Base-by-base conservation (phyloP, 140 eudicot genomes). In the Cichorium intybus region DNA sequence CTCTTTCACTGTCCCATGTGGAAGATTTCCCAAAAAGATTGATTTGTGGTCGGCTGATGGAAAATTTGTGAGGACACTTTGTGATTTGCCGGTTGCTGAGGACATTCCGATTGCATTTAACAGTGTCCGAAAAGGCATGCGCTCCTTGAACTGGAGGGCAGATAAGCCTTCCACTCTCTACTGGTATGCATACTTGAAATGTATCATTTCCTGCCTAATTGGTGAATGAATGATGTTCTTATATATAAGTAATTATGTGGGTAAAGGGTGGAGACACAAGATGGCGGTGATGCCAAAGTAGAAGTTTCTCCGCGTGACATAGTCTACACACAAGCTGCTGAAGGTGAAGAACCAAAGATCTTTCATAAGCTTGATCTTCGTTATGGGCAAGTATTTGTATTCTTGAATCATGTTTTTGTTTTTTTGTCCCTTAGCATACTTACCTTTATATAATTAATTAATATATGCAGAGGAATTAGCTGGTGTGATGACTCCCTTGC, bases 401-500 rank as follows among this genome's bases (percentile, higher is more conserved):
- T 26, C 16, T 21, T 22, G 53, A n/a, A n/a, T 39, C 15, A 10
- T 51, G 14, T 21, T 24, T 15, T 24, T 15, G 50, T 9, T 50
- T 34, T 63, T 53, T n/a, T n/a, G n/a, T n/a, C n/a, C n/a, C n/a
- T n/a, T n/a, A n/a, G n/a, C n/a, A n/a, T n/a, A n/a, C n/a, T n/a
- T n/a, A n/a, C n/a, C 5, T 12, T 62, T 47, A 20, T 62, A 9
- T 18, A 6, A 20, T 61, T 4, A 39, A 50, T 1, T 1, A 37
- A 33, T 50, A 9, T 74, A 59, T 58, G 54, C 85, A 92, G 98
- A 66, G 98, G 96, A 50, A 92, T 92, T 50, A 82, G 88, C 61
- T 92, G 98, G 98, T 83, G 95, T 73, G 96, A 92, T 80, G 95
- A 83, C 64, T 88, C 96, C 15, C 96, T 92, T 66, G 96, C 96